Conservation (phyloP, 176 grass and related monocot species). For the Oryza nivara region DNA sequence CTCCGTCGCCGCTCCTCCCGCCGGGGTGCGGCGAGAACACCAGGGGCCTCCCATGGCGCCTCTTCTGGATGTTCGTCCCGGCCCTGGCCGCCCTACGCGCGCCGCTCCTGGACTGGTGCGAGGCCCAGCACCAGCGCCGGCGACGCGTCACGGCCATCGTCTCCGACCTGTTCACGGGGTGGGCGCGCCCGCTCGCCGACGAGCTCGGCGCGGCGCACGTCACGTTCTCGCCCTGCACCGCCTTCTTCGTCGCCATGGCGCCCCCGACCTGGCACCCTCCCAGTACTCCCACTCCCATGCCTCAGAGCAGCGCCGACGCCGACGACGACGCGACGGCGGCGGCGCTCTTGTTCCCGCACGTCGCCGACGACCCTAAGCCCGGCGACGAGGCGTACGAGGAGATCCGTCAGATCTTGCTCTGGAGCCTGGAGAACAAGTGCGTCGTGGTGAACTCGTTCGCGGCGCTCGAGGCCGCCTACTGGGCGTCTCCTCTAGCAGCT, state of each 20-base stretch:
- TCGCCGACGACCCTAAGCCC: constrained; percentile 31
- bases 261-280: background rate
- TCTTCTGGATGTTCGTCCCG: constrained; percentile 37
- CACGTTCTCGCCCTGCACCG: constrained; percentile 42
- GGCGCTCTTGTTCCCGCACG: constrained; percentile 31
- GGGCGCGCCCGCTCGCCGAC: constrained; percentile 51
- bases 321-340: too few relatives aligned
- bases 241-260: too few relatives aligned
- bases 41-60: background rate
- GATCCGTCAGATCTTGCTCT: constrained; percentile 55
- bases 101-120: constrained; percentile 49
- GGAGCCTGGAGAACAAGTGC: constrained; percentile 45
- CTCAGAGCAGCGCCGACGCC: too few relatives aligned
- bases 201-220: constrained; percentile 60
- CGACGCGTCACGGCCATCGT: constrained; percentile 47
- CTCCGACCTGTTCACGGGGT: constrained; percentile 68
- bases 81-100: constrained; percentile 33
- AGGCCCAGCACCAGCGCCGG: background rate
- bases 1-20: too few relatives aligned
- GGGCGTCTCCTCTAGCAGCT: constrained; percentile 42
- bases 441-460: constrained; percentile 57
- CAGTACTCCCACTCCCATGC: too few relatives aligned
- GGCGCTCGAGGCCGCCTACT: constrained; percentile 45
- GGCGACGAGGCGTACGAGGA: constrained; percentile 36
- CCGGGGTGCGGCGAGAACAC: too few relatives aligned